phyloP scores from a whole-genome alignment of 2,329 filamentous ascomycete genomes.

The Xylariaceae sp. region DNA sequence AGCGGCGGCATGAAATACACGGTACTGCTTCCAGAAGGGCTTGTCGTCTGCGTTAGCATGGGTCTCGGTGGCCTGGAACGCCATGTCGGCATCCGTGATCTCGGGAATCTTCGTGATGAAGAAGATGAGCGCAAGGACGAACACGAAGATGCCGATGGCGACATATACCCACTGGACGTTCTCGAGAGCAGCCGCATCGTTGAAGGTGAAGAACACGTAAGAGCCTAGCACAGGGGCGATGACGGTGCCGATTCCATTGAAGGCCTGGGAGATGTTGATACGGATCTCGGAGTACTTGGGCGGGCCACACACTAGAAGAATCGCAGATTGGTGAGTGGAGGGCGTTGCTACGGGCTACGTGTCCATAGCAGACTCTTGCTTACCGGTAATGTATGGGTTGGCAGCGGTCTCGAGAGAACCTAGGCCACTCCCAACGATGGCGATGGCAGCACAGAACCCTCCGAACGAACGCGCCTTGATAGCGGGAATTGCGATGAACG shows the following conservation, averaged over 20 bases:
- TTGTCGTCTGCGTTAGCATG: slow-evolving; percentile 53
- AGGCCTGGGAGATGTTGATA: slow-evolving; percentile 71
- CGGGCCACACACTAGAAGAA: slow-evolving; percentile 52
- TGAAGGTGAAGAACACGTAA: slow-evolving; percentile 66
- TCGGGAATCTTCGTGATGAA: slow-evolving; percentile 66
- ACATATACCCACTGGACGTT: slow-evolving; percentile 77
- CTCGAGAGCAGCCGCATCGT: slow-evolving; percentile 52
- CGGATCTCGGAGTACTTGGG: slow-evolving; percentile 66
- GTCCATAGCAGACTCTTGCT: neutral
- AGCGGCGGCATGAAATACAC: slow-evolving; percentile 69
- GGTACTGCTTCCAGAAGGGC: slow-evolving; percentile 66
- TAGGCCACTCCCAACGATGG: slow-evolving; percentile 70
- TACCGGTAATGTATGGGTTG: slow-evolving; percentile 66
- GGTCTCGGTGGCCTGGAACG: slow-evolving; percentile 52
- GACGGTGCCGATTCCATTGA: slow-evolving; percentile 72
- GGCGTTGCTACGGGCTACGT: neutral
- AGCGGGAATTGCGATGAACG: slow-evolving; percentile 52
- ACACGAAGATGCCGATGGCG: slow-evolving; percentile 67
- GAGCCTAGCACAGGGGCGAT: slow-evolving; percentile 69
- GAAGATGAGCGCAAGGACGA: slow-evolving; percentile 61
- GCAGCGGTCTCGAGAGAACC: slow-evolving; percentile 73
- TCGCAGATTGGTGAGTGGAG: slow-evolving; percentile 11
- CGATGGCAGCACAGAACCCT: slow-evolving; percentile 69
- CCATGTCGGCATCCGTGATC: slow-evolving; percentile 65
- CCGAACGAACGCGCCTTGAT: slow-evolving; percentile 62